phyloP scores from a whole-genome alignment of 2,329 filamentous ascomycete genomes.

The Hymenoscyphus infarciens region DNA sequence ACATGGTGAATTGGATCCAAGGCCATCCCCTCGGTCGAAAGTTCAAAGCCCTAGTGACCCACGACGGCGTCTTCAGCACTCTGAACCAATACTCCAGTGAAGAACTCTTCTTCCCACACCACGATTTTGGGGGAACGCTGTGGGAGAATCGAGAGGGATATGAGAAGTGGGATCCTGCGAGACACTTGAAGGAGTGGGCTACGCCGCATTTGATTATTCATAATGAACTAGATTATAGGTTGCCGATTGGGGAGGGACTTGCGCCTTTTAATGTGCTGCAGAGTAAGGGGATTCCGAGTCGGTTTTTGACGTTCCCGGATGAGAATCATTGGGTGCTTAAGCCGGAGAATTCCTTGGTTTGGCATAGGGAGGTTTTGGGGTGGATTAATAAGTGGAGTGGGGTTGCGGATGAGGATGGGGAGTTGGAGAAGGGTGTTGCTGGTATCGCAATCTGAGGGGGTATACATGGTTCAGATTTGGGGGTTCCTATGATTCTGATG shows the following conservation, averaged over 20 bases:
- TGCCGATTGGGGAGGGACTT: constrained; percentile 77
- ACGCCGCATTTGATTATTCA: constrained; percentile 91
- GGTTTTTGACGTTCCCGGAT: constrained; percentile 64
- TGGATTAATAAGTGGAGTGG: constrained; percentile 68
- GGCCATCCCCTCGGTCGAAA: constrained; percentile 76
- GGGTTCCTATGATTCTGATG: too few relatives aligned
- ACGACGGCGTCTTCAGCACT: constrained; percentile 81
- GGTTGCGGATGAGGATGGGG: constrained; percentile 28
- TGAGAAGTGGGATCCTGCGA: constrained; percentile 66
- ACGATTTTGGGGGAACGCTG: constrained; percentile 58
- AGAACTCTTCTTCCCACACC: constrained; percentile 67
- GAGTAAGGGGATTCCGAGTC: constrained; percentile 55
- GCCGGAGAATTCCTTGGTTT: constrained; percentile 84
- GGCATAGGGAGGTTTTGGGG: constrained; percentile 80
- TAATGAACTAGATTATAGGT: constrained; percentile 82
- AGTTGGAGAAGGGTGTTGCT: neutral
- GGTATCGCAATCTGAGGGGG: neutral
- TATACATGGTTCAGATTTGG: too few relatives aligned
- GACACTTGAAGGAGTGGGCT: constrained; percentile 47
- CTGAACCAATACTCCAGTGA: constrained; percentile 62
- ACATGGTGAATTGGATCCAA: constrained; percentile 89
- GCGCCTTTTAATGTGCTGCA: constrained; percentile 64
- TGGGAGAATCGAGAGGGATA: constrained; percentile 59
- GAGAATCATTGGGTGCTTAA: constrained; percentile 84
- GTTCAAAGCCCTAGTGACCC: constrained; percentile 84